Conservation (phyloP, 352 stramenopile genomes). For the Globisporangium ultimum region DNA sequence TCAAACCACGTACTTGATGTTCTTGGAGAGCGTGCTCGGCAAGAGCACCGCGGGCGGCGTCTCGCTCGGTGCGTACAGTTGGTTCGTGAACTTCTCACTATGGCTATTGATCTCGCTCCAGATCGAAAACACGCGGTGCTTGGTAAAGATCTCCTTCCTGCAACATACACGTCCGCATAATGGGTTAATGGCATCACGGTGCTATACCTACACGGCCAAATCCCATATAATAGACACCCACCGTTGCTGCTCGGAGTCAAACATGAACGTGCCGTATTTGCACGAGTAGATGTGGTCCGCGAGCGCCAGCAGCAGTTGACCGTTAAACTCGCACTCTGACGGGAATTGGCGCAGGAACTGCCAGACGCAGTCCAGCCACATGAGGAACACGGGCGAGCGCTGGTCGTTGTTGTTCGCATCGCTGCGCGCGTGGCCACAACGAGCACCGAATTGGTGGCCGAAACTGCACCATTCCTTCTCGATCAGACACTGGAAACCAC, state of each 20-base stretch:
- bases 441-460: slow-evolving; percentile 96
- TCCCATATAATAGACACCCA: slow-evolving; percentile 14
- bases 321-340: slow-evolving; percentile 97
- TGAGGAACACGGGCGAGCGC: slow-evolving; percentile 97
- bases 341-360: slow-evolving; percentile 97
- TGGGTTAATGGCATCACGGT: no score
- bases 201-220: background rate
- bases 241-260: slow-evolving; percentile 92
- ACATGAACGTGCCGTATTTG: slow-evolving; percentile 98
- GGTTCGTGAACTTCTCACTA: slow-evolving; percentile 68
- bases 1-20: slow-evolving; percentile 70
- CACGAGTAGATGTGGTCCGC: slow-evolving; percentile 96
- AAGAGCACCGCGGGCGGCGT: slow-evolving; percentile 36
- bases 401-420: slow-evolving; percentile 89
- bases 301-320: slow-evolving; percentile 89
- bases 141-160: slow-evolving; percentile 77
- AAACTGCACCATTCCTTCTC: slow-evolving; percentile 99
- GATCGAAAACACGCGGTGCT: slow-evolving; percentile 72
- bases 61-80: slow-evolving; percentile 49
- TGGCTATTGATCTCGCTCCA: slow-evolving; percentile 79
- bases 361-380: slow-evolving; percentile 98
- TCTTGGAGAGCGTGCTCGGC: slow-evolving; percentile 81
- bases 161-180: background rate
- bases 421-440: slow-evolving; percentile 90
- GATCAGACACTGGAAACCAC: slow-evolving; percentile 94